Evolutionary conservation across 441 rosid genomes (phyloP).

Genomic region (Bocquillonia castaneifolia): DNA sequence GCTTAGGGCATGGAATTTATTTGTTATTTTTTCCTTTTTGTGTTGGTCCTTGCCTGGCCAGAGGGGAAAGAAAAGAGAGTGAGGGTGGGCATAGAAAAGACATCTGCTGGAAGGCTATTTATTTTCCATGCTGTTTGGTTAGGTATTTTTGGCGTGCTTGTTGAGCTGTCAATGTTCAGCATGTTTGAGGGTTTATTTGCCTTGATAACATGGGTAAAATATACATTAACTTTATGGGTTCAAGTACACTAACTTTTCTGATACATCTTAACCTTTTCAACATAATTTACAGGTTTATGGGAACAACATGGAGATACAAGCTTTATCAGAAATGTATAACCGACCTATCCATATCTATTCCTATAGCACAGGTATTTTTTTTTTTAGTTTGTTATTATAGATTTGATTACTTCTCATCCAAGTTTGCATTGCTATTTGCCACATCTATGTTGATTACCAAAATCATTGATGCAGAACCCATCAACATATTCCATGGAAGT

Average conservation of each 20-base stretch:
- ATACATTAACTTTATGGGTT: too few relatives aligned
- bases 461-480: conserved; percentile 58
- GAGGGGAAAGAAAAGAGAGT: not conserved
- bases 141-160: not conserved
- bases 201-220: not conserved
- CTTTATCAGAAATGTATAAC: conserved; percentile 91
- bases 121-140: not conserved
- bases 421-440: conserved; percentile 5
- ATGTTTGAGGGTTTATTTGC: conserved; percentile 1
- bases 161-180: not conserved
- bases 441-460: conserved; percentile 15
- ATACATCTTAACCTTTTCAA: not conserved
- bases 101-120: too few relatives aligned
- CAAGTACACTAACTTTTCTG: too few relatives aligned
- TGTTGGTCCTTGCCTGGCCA: not conserved
- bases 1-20: not conserved
- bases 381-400: not conserved
- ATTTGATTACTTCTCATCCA: conserved; percentile 11
- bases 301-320: conserved; percentile 95
- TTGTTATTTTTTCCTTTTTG: too few relatives aligned
- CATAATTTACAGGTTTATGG: conserved; percentile 76
- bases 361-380: conserved; percentile 65
- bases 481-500: conserved; percentile 90
- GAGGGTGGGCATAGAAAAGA: too few relatives aligned
- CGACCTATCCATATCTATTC: conserved; percentile 95